Base-by-base conservation (phyloP, 2,329 filamentous ascomycete species). In the Chrysoporthe deuterocubensis region DNA sequence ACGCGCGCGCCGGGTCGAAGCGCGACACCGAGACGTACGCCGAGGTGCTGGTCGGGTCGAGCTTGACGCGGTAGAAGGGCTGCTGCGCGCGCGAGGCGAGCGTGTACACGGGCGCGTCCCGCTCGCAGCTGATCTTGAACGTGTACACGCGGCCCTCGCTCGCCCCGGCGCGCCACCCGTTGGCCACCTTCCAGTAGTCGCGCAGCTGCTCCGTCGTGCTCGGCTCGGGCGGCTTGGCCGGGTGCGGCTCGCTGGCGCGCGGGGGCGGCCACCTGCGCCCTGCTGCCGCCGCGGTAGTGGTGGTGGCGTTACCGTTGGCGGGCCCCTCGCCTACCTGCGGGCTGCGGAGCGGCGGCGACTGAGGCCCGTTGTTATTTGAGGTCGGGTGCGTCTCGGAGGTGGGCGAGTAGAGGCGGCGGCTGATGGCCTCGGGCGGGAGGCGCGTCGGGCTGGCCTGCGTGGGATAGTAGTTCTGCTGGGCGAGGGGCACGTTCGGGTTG, bases 401-500 rank as follows among this genome's bases (percentile, higher is more conserved):
- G 32, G 81, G 82, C 9, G 82, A 84, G 75, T 91, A 91, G 34
- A 88, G 85, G 44, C 87, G 85, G 64, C 90, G 82, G 77, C 88
- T 92, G 74, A 92, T 90, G 67, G 89, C 85, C 18, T 85, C 84
- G 46, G 84, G 82, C 5, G 90, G 89, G 61, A 93, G 86, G 43
- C 87, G 84, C 1, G 86, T 85, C 14, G 90, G 89, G 69, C 86
- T 88, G 65, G 84, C 79, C 75, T 90, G 87, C 0, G 87, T 89
- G 2, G 91, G 90, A 61, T 85, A 90, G 78, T 94, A 94, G 59
- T 87, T 79, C 74, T 94, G 92, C 67, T 88, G 86, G 66, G 88
- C 83, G 3, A 93, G 83, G 5, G 90, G 83, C 34, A 92, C 75
- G 1, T 84, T 85, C 3, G 88, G 89, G 73, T 94, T 89, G 75